A percentile compares a stretch with the other conserved stretches of the same genome.
Evolutionary conservation across 73 alveolate species (phyloP).

Genomic region (Paramecium pentaurelia): DNA sequence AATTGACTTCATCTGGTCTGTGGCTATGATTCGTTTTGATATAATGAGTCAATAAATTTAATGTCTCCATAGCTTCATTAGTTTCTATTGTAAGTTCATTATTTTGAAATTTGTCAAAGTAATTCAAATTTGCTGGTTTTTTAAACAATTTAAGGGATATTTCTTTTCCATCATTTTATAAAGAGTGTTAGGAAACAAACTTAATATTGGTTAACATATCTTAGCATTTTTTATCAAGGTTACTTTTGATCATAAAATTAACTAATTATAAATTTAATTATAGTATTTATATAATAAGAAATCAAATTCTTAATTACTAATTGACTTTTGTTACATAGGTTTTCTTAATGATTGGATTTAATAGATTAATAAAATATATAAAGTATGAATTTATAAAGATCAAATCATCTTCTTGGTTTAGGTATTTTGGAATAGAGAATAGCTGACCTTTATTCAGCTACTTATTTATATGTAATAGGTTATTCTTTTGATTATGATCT

Average conservation of each 20-base stretch:
- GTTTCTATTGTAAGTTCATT: background rate
- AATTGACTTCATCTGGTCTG: background rate
- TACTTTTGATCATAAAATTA: background rate
- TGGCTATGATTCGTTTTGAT: background rate
- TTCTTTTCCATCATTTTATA: background rate
- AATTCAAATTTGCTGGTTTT: background rate
- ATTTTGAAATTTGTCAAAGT: background rate
- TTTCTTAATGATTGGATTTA: background rate
- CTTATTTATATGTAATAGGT: conserved; percentile 9
- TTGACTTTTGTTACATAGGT: too few species aligned
- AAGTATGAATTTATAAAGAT: background rate
- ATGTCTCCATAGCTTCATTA: background rate
- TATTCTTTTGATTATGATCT: conserved; percentile 1
- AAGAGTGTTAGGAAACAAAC: background rate
- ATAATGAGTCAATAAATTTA: background rate
- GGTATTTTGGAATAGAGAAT: background rate
- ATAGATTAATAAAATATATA: background rate
- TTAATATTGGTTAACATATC: background rate
- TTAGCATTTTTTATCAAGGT: background rate
- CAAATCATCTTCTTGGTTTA: background rate
- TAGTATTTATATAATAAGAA: background rate
- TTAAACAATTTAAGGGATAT: background rate
- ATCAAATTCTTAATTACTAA: background rate
- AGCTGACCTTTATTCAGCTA: conserved; percentile 13
- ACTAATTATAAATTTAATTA: background rate